A percentile compares a stretch with the other conserved stretches of the same genome.
Conservation (phyloP, 352 stramenopile species). For the Elongisporangium undulatum region DNA sequence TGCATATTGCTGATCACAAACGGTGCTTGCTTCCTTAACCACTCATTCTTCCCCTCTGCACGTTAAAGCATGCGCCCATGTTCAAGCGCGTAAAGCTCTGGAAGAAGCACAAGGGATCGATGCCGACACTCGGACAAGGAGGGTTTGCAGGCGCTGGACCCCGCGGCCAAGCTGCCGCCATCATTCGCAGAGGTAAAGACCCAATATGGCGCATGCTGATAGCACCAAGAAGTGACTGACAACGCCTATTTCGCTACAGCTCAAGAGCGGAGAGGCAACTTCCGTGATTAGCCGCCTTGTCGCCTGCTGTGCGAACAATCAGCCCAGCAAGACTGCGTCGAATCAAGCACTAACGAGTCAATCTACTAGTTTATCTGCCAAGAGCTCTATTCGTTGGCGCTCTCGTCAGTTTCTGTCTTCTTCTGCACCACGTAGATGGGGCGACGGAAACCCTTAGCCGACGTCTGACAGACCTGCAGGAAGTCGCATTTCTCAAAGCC, state of each 20-base stretch:
- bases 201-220: not conserved
- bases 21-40: not conserved
- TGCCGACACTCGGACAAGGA: slow-evolving; percentile 67
- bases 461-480: slow-evolving; percentile 73
- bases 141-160: slow-evolving; percentile 47
- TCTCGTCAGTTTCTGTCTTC: slow-evolving; percentile 8
- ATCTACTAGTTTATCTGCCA: not conserved
- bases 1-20: slow-evolving; percentile 4
- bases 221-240: not conserved
- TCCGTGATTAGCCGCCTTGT: slow-evolving; percentile 14
- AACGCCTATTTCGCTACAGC: slow-evolving; percentile 12
- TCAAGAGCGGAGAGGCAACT: slow-evolving; percentile 49
- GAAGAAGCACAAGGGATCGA: slow-evolving; percentile 84
- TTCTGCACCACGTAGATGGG: slow-evolving; percentile 79
- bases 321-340: not conserved
- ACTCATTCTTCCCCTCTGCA: slow-evolving; percentile 23
- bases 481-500: slow-evolving; percentile 69
- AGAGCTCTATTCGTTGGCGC: not conserved
- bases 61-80: slow-evolving; percentile 86
- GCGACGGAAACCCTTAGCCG: slow-evolving; percentile 64
- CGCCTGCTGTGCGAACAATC: not conserved
- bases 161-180: slow-evolving; percentile 70
- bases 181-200: slow-evolving; percentile 67
- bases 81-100: slow-evolving; percentile 87
- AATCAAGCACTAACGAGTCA: not conserved